Conservation (phyloP, 176 grass and related monocot genomes). For the Tillandsia fasciculata region DNA sequence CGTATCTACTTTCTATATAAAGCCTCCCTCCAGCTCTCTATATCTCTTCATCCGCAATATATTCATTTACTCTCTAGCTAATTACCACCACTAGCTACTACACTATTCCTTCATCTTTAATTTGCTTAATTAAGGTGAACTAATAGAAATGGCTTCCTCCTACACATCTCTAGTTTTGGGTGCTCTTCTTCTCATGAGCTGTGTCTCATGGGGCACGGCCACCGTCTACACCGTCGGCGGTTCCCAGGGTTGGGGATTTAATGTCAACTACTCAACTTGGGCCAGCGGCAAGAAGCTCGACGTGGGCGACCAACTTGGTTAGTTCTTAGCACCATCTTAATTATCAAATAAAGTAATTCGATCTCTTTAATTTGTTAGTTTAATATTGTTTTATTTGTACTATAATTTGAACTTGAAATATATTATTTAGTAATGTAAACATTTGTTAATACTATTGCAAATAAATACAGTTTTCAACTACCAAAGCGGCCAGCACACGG, state of each 20-base stretch:
- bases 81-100: too few species aligned
- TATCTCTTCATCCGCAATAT: too few species aligned
- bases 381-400: not conserved
- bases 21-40: too few species aligned
- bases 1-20: too few species aligned
- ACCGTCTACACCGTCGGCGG: constrained; percentile 44
- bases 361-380: not conserved
- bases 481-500: constrained; percentile 18
- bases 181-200: constrained; percentile 39
- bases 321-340: not conserved
- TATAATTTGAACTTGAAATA: not conserved
- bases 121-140: too few species aligned
- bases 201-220: constrained; percentile 25
- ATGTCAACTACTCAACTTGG: constrained; percentile 34
- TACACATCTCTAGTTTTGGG: not conserved
- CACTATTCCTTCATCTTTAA: too few species aligned
- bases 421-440: too few species aligned
- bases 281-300: constrained; percentile 20
- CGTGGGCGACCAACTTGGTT: constrained; percentile 48
- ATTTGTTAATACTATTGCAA: not conserved
- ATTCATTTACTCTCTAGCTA: too few species aligned
- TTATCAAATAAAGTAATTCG: not conserved
- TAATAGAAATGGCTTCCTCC: not conserved
- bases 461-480: constrained; percentile 56
- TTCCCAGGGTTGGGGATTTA: constrained; percentile 23